These are phyloP conservation scores for Dictyostelium capitatum DNA, from an alignment of 78 protist species.

Conservation along the genomic window DNA sequence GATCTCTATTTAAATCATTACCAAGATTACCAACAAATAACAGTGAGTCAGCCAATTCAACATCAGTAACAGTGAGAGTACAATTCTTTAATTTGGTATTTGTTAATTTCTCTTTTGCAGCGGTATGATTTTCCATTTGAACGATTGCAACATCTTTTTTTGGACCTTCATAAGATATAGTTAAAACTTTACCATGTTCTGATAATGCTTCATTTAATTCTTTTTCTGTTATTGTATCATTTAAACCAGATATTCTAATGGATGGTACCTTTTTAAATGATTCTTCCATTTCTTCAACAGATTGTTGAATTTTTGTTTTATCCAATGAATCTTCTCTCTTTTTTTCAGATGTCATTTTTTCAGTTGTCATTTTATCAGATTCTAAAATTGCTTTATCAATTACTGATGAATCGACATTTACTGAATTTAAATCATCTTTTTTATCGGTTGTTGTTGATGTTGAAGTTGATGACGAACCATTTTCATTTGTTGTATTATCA, in stretches of 20 bases:
- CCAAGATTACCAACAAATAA: conserved; percentile 72
- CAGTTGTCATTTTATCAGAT: conserved; percentile 26
- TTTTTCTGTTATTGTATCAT: conserved; percentile 44
- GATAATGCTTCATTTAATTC: conserved; percentile 28
- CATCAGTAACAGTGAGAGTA: conserved; percentile 38
- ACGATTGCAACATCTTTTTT: conserved; percentile 60
- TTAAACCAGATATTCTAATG: conserved; percentile 51
- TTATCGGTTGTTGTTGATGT: neutral
- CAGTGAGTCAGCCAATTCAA: conserved; percentile 28
- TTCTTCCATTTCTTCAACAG: conserved; percentile 52
- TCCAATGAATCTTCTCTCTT: conserved; percentile 16
- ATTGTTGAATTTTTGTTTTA: conserved; percentile 28
- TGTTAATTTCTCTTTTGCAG: conserved; percentile 44
- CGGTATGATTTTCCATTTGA: conserved; percentile 17
- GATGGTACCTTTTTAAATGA: conserved; percentile 52
- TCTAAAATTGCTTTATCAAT: conserved; percentile 39
- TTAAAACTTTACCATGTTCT: conserved; percentile 17
- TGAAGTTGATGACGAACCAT: neutral
- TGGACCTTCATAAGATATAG: conserved; percentile 35
- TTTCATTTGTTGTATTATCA: neutral
- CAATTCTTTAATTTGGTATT: conserved; percentile 42
- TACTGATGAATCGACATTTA: neutral
- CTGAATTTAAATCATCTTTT: neutral
- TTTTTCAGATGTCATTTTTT: conserved; percentile 30
- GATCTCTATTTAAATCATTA: conserved; percentile 27